Base-by-base conservation (phyloP, 2,329 filamentous ascomycete genomes). In the Didymosphaeria variabile region DNA sequence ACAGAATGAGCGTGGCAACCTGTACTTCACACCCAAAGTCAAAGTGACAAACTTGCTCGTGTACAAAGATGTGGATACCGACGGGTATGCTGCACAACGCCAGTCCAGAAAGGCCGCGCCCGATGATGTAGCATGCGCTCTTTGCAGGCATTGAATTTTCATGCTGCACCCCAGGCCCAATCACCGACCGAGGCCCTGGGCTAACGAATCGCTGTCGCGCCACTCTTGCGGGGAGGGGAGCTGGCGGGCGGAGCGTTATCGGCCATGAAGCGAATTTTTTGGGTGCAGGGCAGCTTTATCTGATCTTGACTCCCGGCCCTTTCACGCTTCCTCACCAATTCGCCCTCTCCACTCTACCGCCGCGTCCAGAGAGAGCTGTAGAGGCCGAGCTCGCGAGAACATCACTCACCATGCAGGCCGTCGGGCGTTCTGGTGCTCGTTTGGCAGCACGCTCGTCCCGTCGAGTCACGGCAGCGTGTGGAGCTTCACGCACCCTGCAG, bases 381-480 rank as follows among this genome's bases (percentile, higher is more conserved):
- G 67, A 63, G 67, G 66, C 66, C 58, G 62, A 62, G 58, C 62
- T 65, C 66, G 68, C 70, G 64, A 70, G 63, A 55, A 19, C 26
- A 46, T 70, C 61, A 63, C 55, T 64, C 70, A 72, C 65, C 64
- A 78, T 78, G 76, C 76, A 78, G 71, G 73, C 70, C 72, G 71
- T 77, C 65, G 75, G 74, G 69, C 75, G 76, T 68, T 70, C 71
- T 61, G 72, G 72, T 69, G 73, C 71, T 71, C 75, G 74, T 66
- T 67, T 73, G 69, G 71, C 71, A 65, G 73, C 72, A 69, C 72
- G 73, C 61, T 74, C 72, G 57, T 76, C 71, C 62, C 73, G 72
- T 65, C 68, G 71, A 66, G 67, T 73, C 69, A 70, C 74, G 59
- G 68, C 74, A 54, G 58, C 67, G 50, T 57, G 67, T 63, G 65